phyloP scores from a whole-genome alignment of 371 early-diverging fungal species.

The Mortierella sp. region DNA sequence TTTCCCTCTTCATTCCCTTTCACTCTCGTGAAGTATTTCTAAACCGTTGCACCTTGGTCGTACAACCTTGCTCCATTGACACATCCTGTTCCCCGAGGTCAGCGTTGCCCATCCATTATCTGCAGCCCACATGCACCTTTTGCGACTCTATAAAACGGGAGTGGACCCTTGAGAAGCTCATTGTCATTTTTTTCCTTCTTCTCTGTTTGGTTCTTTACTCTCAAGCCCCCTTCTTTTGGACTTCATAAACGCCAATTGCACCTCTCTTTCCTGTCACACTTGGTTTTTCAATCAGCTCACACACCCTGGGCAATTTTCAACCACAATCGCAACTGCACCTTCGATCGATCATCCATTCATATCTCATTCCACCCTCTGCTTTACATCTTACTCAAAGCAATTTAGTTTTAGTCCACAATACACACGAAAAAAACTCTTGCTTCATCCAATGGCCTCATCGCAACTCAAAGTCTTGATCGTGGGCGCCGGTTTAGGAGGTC shows the following conservation, averaged over 20 bases:
- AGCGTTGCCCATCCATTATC: too few species aligned
- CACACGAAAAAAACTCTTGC: background rate
- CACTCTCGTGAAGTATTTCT: too few species aligned
- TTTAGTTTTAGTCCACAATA: background rate
- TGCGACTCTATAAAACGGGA: too few species aligned
- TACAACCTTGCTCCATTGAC: too few species aligned
- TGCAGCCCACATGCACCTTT: too few species aligned
- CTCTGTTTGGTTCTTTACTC: background rate
- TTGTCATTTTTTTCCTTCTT: background rate
- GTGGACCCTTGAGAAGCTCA: too few species aligned
- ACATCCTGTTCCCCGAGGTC: too few species aligned
- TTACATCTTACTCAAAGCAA: background rate
- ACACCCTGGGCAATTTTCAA: background rate
- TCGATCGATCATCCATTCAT: background rate
- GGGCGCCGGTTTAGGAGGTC: constrained; percentile 46
- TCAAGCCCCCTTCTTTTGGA: background rate
- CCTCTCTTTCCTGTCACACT: background rate
- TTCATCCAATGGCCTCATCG: constrained; percentile 18
- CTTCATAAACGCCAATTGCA: background rate
- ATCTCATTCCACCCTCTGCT: background rate
- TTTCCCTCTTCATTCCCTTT: too few species aligned
- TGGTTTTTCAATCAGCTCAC: background rate
- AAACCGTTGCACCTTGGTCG: too few species aligned
- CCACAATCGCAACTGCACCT: background rate
- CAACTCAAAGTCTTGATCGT: constrained; percentile 41